Evolutionary conservation across 495 filamentous ascomycete species (phyloP).

Genomic region (Chaetomidium leptoderma): DNA sequence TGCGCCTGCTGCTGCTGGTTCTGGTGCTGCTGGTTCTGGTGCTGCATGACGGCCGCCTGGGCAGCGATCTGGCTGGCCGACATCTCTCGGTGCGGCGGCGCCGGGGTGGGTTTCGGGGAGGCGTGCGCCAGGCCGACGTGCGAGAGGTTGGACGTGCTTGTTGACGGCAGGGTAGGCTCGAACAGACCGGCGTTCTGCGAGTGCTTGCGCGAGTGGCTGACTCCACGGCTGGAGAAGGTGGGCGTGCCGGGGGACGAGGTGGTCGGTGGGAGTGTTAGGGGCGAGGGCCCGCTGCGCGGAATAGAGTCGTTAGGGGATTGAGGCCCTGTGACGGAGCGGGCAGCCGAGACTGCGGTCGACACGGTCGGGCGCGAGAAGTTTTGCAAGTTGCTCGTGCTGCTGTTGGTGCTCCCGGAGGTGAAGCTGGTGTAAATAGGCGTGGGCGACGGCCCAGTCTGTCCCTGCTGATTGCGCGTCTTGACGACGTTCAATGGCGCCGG

Average conservation of each 20-base stretch:
- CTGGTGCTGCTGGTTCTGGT: conserved; percentile 58
- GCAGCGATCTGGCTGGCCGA: conserved; percentile 84
- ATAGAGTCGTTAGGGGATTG: conserved; percentile 29
- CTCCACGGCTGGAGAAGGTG: conserved; percentile 22
- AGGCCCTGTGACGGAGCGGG: conserved; percentile 31
- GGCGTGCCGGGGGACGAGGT: conserved; percentile 30
- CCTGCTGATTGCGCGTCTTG: conserved; percentile 25
- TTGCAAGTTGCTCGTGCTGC: conserved; percentile 39
- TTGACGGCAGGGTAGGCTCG: conserved; percentile 78
- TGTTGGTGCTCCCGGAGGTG: conserved; percentile 32
- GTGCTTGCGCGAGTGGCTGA: conserved; percentile 49
- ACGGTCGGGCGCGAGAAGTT: conserved; percentile 54
- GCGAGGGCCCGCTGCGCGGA: conserved; percentile 38
- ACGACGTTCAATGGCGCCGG: conserved; percentile 30
- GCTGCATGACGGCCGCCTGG: conserved; percentile 69
- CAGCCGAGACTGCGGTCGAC: conserved; percentile 37
- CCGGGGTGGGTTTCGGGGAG: conserved; percentile 34
- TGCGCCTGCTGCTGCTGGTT: conserved; percentile 53
- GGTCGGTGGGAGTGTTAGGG: conserved; percentile 40
- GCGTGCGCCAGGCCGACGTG: conserved; percentile 42
- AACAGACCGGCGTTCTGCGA: conserved; percentile 83
- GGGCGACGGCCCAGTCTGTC: conserved; percentile 22
- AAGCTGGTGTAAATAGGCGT: conserved; percentile 37
- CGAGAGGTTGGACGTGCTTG: conserved; percentile 49
- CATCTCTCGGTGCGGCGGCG: conserved; percentile 46